Evolutionary conservation across 129 eudicot species (phyloP).

Genomic region (Centella asiatica): DNA sequence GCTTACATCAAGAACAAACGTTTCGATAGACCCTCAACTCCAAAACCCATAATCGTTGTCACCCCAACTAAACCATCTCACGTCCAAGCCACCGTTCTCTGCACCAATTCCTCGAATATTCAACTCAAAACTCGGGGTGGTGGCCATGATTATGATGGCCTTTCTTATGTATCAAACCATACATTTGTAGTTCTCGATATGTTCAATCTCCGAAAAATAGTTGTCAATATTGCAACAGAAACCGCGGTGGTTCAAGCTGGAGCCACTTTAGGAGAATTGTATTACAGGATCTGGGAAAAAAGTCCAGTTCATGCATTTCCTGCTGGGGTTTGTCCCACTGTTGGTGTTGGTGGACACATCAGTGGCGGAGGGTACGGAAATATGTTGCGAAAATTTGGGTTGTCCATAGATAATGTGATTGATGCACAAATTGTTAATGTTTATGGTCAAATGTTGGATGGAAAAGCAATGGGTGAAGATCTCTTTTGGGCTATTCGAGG

Average conservation of each 20-base stretch:
- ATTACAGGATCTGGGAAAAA: conserved; percentile 29
- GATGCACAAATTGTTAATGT: conserved; percentile 30
- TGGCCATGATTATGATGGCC: conserved; percentile 50
- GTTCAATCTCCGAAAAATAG: conserved; percentile 25
- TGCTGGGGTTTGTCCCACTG: conserved; percentile 49
- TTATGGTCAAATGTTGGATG: conserved; percentile 21
- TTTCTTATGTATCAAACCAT: conserved; percentile 29
- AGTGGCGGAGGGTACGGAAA: conserved; percentile 46
- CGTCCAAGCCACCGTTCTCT: conserved; percentile 23
- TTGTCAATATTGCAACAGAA: conserved; percentile 19
- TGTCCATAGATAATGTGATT: conserved; percentile 37
- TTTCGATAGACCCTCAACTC: conserved; percentile 24
- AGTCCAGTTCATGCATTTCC: conserved; percentile 38
- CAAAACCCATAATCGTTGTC: conserved; percentile 21
- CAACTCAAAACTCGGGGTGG: conserved; percentile 41
- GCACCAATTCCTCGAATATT: conserved; percentile 17
- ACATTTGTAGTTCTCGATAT: conserved; percentile 42
- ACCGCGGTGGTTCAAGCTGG: conserved; percentile 54
- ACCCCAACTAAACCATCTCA: conserved; percentile 31
- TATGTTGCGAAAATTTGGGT: conserved; percentile 44
- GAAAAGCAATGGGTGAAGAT: conserved; percentile 49
- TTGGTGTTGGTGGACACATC: conserved; percentile 52
- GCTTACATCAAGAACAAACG: conserved; percentile 32
- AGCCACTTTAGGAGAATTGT: conserved; percentile 42
- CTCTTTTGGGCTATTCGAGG: conserved; percentile 58